Evolutionary conservation across 192 early-diverging fungal genomes (phyloP), one percentile per base, ranked within the genome.

Genomic region (Spizellomyces sp.): DNA sequence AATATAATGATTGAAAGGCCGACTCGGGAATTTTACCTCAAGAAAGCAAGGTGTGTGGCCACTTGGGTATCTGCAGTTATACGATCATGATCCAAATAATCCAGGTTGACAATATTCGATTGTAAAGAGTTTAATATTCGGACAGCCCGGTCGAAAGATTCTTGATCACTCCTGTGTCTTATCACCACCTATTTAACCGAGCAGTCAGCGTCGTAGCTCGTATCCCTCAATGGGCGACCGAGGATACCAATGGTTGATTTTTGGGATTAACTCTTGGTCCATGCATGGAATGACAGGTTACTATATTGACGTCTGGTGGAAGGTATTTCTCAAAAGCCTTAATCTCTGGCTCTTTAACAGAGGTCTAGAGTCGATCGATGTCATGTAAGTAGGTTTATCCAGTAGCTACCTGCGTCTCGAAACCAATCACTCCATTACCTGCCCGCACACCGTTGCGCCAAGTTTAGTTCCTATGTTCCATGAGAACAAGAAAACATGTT

Each of bases 61-160:
- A 96, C 96, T 76, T 99, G 96, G 8, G 96, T 99, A 72, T 99
- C 96, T 0, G 96, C 96, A 8, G 96, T 99, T 50, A 98, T 96
- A 7, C 90, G 82, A 72, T 99, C 96, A 66, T 99, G 96, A 50
- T 97, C 94, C 71, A 91, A 75, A 64, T 86, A 91, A 46, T 80
- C 86, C 72, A 98, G 69, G 70, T 89, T 82, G 0, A 96, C 94
- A 46, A 95, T 83, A 45, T 93, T 80, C 6, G 92, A 92, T 75
- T 94, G 84, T n/a, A 98, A 85, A 44, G 90, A 88, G 5, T 80
- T 79, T 27, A 96, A 70, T 2, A 95, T 85, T 10, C 83, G 71
- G 10, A 90, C 77, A 3, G 87, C 90, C 55, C 84, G 70, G 8
- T 82, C 76, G 69, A 89, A 88, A 55, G 85, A 80, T 44, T 77